phyloP scores from a whole-genome alignment of 805 yeast genomes.

The Lipomyces kockii region DNA sequence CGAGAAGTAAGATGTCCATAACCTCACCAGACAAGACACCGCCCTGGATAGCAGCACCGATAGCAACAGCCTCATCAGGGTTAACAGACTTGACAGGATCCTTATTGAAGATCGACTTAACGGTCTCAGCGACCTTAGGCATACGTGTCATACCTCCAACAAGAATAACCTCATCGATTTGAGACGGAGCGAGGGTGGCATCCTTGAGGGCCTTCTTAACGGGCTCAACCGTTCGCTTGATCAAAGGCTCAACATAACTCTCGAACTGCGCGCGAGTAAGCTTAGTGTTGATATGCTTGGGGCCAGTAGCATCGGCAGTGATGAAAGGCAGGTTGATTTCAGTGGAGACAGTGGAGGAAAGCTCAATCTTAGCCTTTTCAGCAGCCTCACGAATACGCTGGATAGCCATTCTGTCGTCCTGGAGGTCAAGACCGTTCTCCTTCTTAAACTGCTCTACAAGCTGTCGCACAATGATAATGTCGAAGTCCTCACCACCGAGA shows the following conservation, averaged over 20 bases:
- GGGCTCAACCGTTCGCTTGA: slow-evolving; percentile 75
- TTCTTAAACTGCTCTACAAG: slow-evolving; percentile 78
- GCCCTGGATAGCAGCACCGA: slow-evolving; percentile 98
- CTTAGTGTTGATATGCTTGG: slow-evolving; percentile 76
- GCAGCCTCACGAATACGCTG: slow-evolving; percentile 88
- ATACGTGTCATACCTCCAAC: slow-evolving; percentile 93
- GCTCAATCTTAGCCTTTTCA: slow-evolving; percentile 87
- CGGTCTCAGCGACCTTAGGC: slow-evolving; percentile 84
- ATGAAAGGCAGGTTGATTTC: slow-evolving; percentile 82
- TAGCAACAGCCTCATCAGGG: slow-evolving; percentile 93
- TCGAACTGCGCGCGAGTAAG: slow-evolving; percentile 71
- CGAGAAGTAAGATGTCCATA: slow-evolving; percentile 85
- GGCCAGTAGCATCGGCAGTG: slow-evolving; percentile 84
- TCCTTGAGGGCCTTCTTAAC: slow-evolving; percentile 82
- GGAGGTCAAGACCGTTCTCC: slow-evolving; percentile 69
- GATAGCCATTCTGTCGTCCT: slow-evolving; percentile 72
- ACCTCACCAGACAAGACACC: slow-evolving; percentile 95
- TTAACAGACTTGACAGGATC: slow-evolving; percentile 90
- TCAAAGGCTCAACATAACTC: slow-evolving; percentile 66
- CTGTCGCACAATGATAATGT: slow-evolving; percentile 82
- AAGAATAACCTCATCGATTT: slow-evolving; percentile 77
- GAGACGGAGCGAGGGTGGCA: slow-evolving; percentile 68
- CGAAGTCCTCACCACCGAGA: slow-evolving; percentile 92
- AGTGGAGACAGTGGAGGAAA: slow-evolving; percentile 72
- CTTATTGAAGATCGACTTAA: slow-evolving; percentile 74